Conservation (phyloP, 805 yeast genomes). For the Nakazawaea wyomingensis region DNA sequence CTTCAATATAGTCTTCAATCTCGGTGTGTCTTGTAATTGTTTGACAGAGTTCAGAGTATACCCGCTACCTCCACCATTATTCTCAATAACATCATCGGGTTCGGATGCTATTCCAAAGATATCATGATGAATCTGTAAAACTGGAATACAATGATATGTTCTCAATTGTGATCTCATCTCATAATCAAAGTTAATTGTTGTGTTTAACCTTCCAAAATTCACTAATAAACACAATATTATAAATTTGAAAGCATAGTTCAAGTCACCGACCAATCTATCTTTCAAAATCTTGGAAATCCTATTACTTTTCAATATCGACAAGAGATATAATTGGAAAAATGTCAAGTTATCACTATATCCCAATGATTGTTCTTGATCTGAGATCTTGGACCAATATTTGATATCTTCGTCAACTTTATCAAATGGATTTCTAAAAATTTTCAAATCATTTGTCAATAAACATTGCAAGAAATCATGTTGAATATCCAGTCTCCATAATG, state of each 20-base stretch:
- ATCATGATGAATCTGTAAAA: slow-evolving; percentile 66
- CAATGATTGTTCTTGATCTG: slow-evolving; percentile 14
- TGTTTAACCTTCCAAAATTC: slow-evolving; percentile 89
- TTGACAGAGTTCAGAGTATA: slow-evolving; percentile 46
- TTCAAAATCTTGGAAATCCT: slow-evolving; percentile 80
- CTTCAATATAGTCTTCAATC: slow-evolving; percentile 83
- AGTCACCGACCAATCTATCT: slow-evolving; percentile 68
- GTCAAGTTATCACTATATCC: slow-evolving; percentile 45
- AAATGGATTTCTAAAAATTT: slow-evolving; percentile 65
- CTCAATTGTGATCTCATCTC: slow-evolving; percentile 93
- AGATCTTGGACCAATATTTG: slow-evolving; percentile 31
- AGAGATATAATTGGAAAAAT: slow-evolving; percentile 77
- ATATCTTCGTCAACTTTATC: slow-evolving; percentile 28
- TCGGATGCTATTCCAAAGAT: slow-evolving; percentile 6
- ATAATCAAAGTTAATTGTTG: slow-evolving; percentile 90
- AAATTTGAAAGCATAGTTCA: slow-evolving; percentile 30
- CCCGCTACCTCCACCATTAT: slow-evolving; percentile 24
- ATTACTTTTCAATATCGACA: slow-evolving; percentile 75
- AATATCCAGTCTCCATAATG: slow-evolving; percentile 82
- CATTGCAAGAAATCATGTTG: slow-evolving; percentile 72
- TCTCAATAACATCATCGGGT: slow-evolving; percentile 11
- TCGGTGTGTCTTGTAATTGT: slow-evolving; percentile 91
- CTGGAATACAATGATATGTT: slow-evolving; percentile 91
- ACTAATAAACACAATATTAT: slow-evolving; percentile 62
- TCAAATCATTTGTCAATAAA: slow-evolving; percentile 56